Evolutionary conservation across 768 basidiomycete species (phyloP).

Genomic region (Lentinula lateritia): DNA sequence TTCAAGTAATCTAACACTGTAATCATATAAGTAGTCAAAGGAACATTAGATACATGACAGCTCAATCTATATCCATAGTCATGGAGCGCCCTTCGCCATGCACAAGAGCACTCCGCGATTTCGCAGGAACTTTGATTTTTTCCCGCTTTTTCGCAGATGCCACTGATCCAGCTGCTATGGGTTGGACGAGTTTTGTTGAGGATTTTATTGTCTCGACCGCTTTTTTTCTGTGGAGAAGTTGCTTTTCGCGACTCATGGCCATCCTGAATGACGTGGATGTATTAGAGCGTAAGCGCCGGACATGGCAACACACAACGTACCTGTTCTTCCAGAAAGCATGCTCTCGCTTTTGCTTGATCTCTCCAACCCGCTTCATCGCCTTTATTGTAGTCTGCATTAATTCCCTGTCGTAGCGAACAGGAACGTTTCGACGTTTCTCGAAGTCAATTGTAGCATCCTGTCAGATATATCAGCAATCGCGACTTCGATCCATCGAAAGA

Average conservation of each 20-base stretch:
- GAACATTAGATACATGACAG: not conserved
- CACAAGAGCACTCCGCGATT: constrained; percentile 67
- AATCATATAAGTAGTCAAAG: constrained; percentile 6
- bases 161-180: constrained; percentile 35
- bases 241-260: constrained; percentile 76
- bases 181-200: constrained; percentile 59
- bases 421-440: constrained; percentile 97
- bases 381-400: constrained; percentile 88
- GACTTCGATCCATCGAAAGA: constrained; percentile 6
- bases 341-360: constrained; percentile 88
- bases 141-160: constrained; percentile 49
- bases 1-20: constrained; percentile 1
- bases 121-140: constrained; percentile 71
- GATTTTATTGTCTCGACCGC: constrained; percentile 46
- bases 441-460: constrained; percentile 99
- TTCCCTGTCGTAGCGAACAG: constrained; percentile 95
- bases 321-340: constrained; percentile 95
- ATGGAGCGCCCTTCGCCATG: constrained; percentile 82
- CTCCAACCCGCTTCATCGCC: constrained; percentile 92
- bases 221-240: constrained; percentile 68
- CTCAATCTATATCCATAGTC: constrained; percentile 84
- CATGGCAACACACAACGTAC: constrained; percentile 26
- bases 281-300: constrained; percentile 2
- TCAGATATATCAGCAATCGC: not conserved
- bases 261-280: constrained; percentile 46